Evolutionary conservation across 2,329 filamentous ascomycete species (phyloP).

Genomic region (Xylariaceae sp.): DNA sequence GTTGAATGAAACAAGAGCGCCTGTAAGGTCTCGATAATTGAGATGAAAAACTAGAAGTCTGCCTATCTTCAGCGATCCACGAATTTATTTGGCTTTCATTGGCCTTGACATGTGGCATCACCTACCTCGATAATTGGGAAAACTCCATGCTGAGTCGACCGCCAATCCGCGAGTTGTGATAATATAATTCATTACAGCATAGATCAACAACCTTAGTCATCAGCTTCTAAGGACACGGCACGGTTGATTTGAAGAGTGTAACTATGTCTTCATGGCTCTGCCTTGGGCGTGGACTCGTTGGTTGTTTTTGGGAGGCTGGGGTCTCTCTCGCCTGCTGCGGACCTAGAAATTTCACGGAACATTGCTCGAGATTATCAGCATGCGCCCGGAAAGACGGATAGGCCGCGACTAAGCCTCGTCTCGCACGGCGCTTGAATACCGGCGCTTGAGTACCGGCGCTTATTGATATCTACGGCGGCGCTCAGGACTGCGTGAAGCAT

Average conservation of each 20-base stretch:
- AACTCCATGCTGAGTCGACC: neutral
- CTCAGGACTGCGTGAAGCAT: neutral
- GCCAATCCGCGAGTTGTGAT: neutral
- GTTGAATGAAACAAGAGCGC: neutral
- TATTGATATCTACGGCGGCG: neutral
- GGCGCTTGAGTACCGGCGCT: constrained; percentile 1
- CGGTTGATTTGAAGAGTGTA: neutral
- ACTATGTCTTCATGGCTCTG: neutral
- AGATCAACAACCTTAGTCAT: neutral
- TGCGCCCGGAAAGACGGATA: neutral
- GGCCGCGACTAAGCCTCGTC: neutral
- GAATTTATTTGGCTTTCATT: neutral
- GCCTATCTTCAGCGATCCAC: neutral
- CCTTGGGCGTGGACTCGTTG: neutral
- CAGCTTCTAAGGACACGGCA: neutral
- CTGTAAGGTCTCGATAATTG: neutral
- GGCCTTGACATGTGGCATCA: neutral
- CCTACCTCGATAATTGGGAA: neutral
- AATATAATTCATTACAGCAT: neutral
- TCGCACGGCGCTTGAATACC: neutral
- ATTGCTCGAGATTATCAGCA: neutral
- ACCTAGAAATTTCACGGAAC: neutral
- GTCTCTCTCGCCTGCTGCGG: neutral
- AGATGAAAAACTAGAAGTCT: neutral
- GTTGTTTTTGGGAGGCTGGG: neutral